Evolutionary conservation across 2,329 filamentous ascomycete species (phyloP).

Genomic region (Colletotrichum eleusines): DNA sequence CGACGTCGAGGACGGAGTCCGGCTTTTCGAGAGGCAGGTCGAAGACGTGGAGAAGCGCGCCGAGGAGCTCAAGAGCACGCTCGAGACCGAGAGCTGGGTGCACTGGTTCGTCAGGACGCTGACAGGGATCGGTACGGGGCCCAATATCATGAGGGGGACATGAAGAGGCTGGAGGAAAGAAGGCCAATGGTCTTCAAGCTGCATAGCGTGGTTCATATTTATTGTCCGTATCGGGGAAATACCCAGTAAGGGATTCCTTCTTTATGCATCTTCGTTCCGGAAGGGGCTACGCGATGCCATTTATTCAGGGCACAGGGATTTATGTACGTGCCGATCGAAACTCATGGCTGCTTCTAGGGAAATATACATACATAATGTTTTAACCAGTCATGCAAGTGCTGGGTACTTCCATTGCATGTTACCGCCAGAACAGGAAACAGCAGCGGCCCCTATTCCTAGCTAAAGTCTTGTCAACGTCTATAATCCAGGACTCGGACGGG

Average conservation of each 20-base stretch:
- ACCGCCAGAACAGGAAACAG: not conserved
- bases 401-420: not conserved
- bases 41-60: constrained; percentile 75
- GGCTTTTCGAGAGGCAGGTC: constrained; percentile 84
- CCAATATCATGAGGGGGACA: constrained; percentile 61
- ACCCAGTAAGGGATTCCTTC: constrained; percentile 23
- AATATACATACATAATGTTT: constrained; percentile 3
- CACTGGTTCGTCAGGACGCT: constrained; percentile 73
- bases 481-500: not conserved
- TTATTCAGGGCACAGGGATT: not conserved
- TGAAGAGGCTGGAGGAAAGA: not conserved
- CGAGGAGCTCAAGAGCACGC: constrained; percentile 70
- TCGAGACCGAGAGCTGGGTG: constrained; percentile 74
- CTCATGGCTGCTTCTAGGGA: not conserved
- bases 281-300: not conserved
- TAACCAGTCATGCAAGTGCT: not conserved
- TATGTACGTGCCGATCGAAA: not conserved
- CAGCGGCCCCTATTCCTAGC: not conserved
- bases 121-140: constrained; percentile 71
- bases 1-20: constrained; percentile 87
- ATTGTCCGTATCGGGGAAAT: constrained; percentile 26
- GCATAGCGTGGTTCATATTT: constrained; percentile 38
- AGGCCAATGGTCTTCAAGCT: constrained; percentile 18
- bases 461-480: not conserved
- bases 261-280: constrained; percentile 17